phyloP scores from a whole-genome alignment of 768 basidiomycete genomes.

The Trametes maxima region DNA sequence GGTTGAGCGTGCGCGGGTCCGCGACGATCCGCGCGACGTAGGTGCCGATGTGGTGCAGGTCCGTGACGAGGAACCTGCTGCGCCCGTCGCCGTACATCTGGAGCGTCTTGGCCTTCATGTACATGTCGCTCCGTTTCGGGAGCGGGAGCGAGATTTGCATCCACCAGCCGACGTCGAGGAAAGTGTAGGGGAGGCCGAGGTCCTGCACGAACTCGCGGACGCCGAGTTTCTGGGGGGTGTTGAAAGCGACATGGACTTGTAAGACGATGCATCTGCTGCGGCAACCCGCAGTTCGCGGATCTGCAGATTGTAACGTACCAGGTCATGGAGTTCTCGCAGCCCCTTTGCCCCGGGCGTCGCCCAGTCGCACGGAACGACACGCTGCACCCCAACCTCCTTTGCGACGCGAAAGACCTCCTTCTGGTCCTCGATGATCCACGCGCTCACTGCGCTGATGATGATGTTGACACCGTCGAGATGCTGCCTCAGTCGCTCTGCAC shows the following conservation, averaged over 20 bases:
- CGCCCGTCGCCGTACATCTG: slow-evolving; percentile 27
- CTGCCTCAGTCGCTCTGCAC: slow-evolving; percentile 16
- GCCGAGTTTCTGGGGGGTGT: slow-evolving; percentile 30
- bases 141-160: slow-evolving; percentile 27
- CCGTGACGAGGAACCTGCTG: slow-evolving; percentile 27
- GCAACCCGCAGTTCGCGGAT: not conserved
- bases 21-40: slow-evolving; percentile 36
- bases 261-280: not conserved
- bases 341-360: slow-evolving; percentile 16
- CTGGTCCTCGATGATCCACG: not conserved
- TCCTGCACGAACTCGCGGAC: slow-evolving; percentile 32
- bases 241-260: not conserved
- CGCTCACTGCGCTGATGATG: slow-evolving; percentile 12
- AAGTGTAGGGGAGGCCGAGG: slow-evolving; percentile 32
- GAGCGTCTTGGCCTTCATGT: not conserved
- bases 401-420: slow-evolving; percentile 21
- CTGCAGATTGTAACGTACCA: not conserved
- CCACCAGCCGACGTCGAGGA: slow-evolving; percentile 39
- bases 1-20: slow-evolving; percentile 37
- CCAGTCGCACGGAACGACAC: slow-evolving; percentile 28
- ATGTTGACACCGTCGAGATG: slow-evolving; percentile 22
- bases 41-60: slow-evolving; percentile 30
- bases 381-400: slow-evolving; percentile 25
- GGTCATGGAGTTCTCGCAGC: slow-evolving; percentile 13
- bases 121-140: not conserved